phyloP scores from a whole-genome alignment of 139 green algal genomes.

The Pseudopediastrum boryanum region DNA sequence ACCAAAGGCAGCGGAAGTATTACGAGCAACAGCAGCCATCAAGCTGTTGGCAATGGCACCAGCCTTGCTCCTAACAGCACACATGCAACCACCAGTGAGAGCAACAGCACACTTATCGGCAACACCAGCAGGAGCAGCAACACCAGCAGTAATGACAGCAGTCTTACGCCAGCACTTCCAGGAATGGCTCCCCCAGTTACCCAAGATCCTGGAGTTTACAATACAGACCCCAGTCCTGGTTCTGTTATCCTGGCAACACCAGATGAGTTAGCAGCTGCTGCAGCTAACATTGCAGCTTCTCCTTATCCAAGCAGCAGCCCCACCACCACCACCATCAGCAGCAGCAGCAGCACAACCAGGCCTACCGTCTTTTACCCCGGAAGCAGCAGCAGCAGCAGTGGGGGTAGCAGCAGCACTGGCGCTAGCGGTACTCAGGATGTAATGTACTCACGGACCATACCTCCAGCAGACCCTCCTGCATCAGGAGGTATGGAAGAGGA shows the following conservation, averaged over 20 bases:
- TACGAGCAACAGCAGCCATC: no score
- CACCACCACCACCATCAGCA: no score
- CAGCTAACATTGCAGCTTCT: background rate
- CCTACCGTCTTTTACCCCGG: background rate
- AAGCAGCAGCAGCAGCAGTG: background rate
- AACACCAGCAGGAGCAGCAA: no score
- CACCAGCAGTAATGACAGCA: slow-evolving; percentile 1
- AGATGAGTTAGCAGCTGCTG: background rate
- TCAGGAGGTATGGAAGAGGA: no score
- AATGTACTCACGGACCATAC: background rate
- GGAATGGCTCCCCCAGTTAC: background rate
- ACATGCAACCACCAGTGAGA: no score
- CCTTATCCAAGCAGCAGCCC: slow-evolving; percentile 8
- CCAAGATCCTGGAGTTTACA: background rate
- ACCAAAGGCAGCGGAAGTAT: no score
- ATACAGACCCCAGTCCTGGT: background rate
- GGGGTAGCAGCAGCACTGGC: background rate
- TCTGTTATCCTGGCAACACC: no score
- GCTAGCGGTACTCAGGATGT: background rate
- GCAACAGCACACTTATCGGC: no score
- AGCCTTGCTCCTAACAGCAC: no score
- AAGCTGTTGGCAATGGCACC: no score
- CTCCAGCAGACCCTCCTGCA: background rate
- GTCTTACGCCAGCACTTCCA: background rate
- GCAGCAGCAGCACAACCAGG: slow-evolving; percentile 22